phyloP scores from a whole-genome alignment of 768 basidiomycete species.

The Phlebiopsis gigantea region DNA sequence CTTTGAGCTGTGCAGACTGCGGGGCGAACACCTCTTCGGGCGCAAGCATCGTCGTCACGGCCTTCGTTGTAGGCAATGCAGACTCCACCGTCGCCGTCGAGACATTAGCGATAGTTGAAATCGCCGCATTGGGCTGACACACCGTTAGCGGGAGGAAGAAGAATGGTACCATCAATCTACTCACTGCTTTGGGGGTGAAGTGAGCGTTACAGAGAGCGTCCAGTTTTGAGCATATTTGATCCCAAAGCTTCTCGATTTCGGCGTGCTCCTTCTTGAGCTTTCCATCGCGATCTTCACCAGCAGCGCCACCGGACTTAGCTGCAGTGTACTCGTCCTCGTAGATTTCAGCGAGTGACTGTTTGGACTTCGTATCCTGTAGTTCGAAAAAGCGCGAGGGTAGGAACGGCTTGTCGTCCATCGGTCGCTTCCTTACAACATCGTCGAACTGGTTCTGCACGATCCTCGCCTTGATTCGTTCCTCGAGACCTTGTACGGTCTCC shows the following conservation, averaged over 20 bases:
- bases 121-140: constrained; percentile 78
- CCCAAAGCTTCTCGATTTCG: constrained; percentile 81
- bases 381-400: constrained; percentile 87
- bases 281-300: constrained; percentile 77
- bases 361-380: constrained; percentile 82
- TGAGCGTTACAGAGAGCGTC: constrained; percentile 95
- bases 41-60: constrained; percentile 75
- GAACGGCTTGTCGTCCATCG: constrained; percentile 81
- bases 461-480: constrained; percentile 86
- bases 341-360: constrained; percentile 88
- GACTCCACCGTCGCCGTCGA: constrained; percentile 84
- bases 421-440: constrained; percentile 82
- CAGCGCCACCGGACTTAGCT: constrained; percentile 48
- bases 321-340: constrained; percentile 91
- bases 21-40: constrained; percentile 88
- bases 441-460: constrained; percentile 85
- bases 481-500: constrained; percentile 72
- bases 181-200: constrained; percentile 89
- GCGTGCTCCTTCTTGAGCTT: constrained; percentile 86
- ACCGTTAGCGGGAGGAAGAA: constrained; percentile 11
- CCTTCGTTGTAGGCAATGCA: constrained; percentile 79
- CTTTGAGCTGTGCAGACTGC: constrained; percentile 46
- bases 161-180: constrained; percentile 22
- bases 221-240: constrained; percentile 77
- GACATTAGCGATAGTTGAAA: constrained; percentile 78